Conservation (phyloP, 306 rosid species). For the Citrullus colocynthis region DNA sequence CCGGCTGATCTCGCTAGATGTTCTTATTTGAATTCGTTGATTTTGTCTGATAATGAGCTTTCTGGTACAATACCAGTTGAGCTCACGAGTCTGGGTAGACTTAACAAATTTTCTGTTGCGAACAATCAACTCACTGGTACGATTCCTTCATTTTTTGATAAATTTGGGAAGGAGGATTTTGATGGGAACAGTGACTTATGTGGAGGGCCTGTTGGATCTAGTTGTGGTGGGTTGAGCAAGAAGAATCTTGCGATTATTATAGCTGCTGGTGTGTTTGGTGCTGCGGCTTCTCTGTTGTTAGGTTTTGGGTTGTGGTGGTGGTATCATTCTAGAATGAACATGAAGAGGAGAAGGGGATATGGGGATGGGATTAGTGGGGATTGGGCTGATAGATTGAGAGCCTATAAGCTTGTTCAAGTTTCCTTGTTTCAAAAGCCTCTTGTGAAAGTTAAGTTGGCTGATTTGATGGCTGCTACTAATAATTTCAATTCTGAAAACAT, state of each 20-base stretch:
- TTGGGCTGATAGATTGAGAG: slow-evolving; percentile 73
- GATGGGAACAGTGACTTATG: slow-evolving; percentile 63
- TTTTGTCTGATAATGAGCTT: slow-evolving; percentile 39
- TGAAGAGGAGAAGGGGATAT: slow-evolving; percentile 34
- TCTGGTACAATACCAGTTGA: slow-evolving; percentile 57
- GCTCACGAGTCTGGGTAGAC: slow-evolving; percentile 39
- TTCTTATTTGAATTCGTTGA: slow-evolving; percentile 39
- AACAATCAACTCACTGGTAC: slow-evolving; percentile 50
- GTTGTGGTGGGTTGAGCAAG: slow-evolving; percentile 78
- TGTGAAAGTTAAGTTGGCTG: slow-evolving; percentile 77
- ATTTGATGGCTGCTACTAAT: slow-evolving; percentile 81
- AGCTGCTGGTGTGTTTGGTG: slow-evolving; percentile 95
- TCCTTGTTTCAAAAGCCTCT: slow-evolving; percentile 83
- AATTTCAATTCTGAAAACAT: slow-evolving; percentile 49
- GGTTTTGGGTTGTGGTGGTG: slow-evolving; percentile 96
- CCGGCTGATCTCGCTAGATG: slow-evolving; percentile 45
- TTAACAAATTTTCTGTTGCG: slow-evolving; percentile 48
- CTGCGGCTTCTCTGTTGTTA: slow-evolving; percentile 63
- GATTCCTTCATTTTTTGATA: slow-evolving; percentile 28
- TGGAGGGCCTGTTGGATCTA: slow-evolving; percentile 65
- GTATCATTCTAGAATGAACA: slow-evolving; percentile 48
- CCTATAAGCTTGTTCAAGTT: slow-evolving; percentile 71
- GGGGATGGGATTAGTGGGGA: slow-evolving; percentile 27
- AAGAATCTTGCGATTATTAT: slow-evolving; percentile 73
- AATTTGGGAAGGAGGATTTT: slow-evolving; percentile 29